Evolutionary conservation across 306 rosid species (phyloP).

Genomic region (Macrotyloma uniflorum): DNA sequence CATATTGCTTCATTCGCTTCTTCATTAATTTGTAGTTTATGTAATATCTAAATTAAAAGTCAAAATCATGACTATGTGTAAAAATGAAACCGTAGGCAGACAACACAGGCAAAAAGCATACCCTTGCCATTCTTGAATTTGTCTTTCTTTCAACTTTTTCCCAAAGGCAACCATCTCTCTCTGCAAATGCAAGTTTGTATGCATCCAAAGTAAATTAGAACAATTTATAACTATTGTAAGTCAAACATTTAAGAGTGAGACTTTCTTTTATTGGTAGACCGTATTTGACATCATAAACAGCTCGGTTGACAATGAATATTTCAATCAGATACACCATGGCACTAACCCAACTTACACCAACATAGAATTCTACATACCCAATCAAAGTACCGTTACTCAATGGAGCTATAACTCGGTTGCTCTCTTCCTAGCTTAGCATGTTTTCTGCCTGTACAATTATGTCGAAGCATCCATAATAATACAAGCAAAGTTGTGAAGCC

Average conservation of each 20-base stretch:
- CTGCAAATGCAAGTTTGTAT: slow-evolving; percentile 39
- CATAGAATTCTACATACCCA: slow-evolving; percentile 4
- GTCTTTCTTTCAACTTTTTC: slow-evolving; percentile 87
- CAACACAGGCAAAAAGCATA: slow-evolving; percentile 36
- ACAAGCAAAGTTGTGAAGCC: slow-evolving; percentile 6
- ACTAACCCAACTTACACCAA: background rate
- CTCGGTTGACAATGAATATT: slow-evolving; percentile 3
- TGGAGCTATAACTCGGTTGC: background rate
- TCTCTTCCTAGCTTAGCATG: slow-evolving; percentile 21
- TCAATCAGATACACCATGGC: background rate
- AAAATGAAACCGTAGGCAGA: slow-evolving; percentile 1
- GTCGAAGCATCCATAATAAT: slow-evolving; percentile 10
- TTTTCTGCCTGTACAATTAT: background rate
- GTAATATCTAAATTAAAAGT: slow-evolving; percentile 62
- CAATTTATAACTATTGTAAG: background rate
- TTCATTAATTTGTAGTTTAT: slow-evolving; percentile 88
- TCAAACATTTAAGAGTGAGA: background rate
- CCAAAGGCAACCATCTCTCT: slow-evolving; percentile 89
- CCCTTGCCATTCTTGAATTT: slow-evolving; percentile 84
- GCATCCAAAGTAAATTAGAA: slow-evolving; percentile 22
- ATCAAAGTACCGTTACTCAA: background rate
- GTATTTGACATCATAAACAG: background rate
- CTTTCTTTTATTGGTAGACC: background rate
- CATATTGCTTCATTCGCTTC: slow-evolving; percentile 77
- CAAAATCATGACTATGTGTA: slow-evolving; percentile 19